Percentiles rank a stretch among this genome's conserved stretches.
phyloP scores from a whole-genome alignment of 805 yeast genomes.

The Lachancea dasiensis region DNA sequence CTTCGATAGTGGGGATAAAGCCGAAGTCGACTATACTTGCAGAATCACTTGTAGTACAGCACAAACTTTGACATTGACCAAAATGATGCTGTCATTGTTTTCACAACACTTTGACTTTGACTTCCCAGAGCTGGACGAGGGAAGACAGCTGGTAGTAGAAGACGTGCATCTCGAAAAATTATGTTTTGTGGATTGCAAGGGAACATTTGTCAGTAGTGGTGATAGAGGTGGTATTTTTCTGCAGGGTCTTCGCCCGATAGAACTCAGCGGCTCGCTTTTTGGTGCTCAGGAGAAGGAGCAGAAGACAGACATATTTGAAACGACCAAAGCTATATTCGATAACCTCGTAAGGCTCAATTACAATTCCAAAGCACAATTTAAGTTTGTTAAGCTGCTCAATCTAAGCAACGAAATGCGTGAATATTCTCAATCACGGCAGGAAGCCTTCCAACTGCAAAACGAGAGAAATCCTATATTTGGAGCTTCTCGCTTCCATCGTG shows the following conservation, averaged over 20 bases:
- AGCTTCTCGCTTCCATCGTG: slow-evolving; percentile 1
- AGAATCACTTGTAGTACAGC: slow-evolving; percentile 14
- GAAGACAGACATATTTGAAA: neutral
- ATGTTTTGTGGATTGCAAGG: slow-evolving; percentile 20
- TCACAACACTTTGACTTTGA: slow-evolving; percentile 18
- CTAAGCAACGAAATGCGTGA: slow-evolving; percentile 12
- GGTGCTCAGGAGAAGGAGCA: neutral
- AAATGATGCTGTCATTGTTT: slow-evolving; percentile 19
- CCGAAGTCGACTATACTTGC: slow-evolving; percentile 12
- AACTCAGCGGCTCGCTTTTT: slow-evolving; percentile 2
- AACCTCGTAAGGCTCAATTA: slow-evolving; percentile 17
- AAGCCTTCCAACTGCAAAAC: slow-evolving; percentile 1
- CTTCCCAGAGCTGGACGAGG: slow-evolving; percentile 10
- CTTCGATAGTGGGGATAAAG: slow-evolving; percentile 12
- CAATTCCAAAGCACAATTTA: slow-evolving; percentile 13
- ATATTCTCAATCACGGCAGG: slow-evolving; percentile 14
- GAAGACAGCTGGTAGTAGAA: slow-evolving; percentile 8
- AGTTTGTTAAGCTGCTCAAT: slow-evolving; percentile 17
- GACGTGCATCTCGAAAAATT: slow-evolving; percentile 18
- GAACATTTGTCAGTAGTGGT: slow-evolving; percentile 7
- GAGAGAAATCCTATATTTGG: slow-evolving; percentile 17
- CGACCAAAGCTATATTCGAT: slow-evolving; percentile 13
- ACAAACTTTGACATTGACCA: slow-evolving; percentile 15
- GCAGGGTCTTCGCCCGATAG: slow-evolving; percentile 7
- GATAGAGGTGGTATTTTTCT: slow-evolving; percentile 7